Evolutionary conservation across 331 rosid species (phyloP).

Genomic region (Pyracantha coccinea): DNA sequence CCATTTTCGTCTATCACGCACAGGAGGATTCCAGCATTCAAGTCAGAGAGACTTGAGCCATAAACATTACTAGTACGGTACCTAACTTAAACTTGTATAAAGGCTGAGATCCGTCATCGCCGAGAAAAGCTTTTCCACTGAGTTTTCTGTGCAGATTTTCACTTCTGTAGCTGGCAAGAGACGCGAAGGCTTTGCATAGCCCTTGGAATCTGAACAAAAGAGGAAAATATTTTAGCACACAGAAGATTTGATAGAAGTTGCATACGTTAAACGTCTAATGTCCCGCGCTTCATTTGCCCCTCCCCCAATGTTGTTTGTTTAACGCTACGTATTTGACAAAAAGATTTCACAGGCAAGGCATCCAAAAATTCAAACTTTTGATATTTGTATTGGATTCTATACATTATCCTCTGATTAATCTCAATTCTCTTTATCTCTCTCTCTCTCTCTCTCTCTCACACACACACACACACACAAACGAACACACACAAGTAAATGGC

Average conservation of each 20-base stretch:
- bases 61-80: constrained; percentile 65
- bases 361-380: neutral
- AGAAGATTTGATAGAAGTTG: too few species aligned
- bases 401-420: neutral
- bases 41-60: constrained; percentile 55
- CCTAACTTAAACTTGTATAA: constrained; percentile 49
- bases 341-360: neutral
- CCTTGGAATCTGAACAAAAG: constrained; percentile 44
- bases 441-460: neutral
- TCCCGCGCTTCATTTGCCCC: neutral
- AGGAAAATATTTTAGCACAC: neutral
- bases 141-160: constrained; percentile 34
- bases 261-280: neutral
- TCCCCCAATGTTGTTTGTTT: neutral
- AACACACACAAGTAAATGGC: too few species aligned
- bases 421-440: neutral
- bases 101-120: constrained; percentile 25
- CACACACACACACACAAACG: neutral
- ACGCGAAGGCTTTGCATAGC: constrained; percentile 51
- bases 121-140: constrained; percentile 28
- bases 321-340: neutral
- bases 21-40: constrained; percentile 65
- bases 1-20: constrained; percentile 72
- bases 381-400: neutral
- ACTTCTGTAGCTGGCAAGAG: constrained; percentile 60